Percentiles rank a stretch among this genome's conserved stretches.
phyloP scores from a whole-genome alignment of 495 filamentous ascomycete species.

The Trypethelium eluteriae region DNA sequence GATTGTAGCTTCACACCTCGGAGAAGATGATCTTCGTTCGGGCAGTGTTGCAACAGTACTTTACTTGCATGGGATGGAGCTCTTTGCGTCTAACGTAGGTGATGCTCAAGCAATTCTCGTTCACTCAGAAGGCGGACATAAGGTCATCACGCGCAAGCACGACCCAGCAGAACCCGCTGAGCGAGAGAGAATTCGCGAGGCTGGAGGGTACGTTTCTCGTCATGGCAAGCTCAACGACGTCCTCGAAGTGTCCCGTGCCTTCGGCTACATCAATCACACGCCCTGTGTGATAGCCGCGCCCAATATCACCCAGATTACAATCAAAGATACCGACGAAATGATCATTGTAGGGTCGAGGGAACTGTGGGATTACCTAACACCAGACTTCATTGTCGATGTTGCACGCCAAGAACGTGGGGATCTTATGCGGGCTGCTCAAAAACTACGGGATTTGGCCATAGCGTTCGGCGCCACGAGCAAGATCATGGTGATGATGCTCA shows the following conservation, averaged over 20 bases:
- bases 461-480: conserved; percentile 88
- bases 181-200: conserved; percentile 81
- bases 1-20: conserved; percentile 60
- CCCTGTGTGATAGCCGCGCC: conserved; percentile 89
- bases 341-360: conserved; percentile 85
- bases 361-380: conserved; percentile 87
- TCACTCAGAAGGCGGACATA: conserved; percentile 70
- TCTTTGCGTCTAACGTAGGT: conserved; percentile 91
- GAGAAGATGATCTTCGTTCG: conserved; percentile 76
- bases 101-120: conserved; percentile 93
- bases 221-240: conserved; percentile 89
- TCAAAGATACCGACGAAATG: conserved; percentile 89
- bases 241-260: conserved; percentile 85
- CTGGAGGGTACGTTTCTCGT: conserved; percentile 89
- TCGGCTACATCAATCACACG: conserved; percentile 88
- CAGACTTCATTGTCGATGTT: conserved; percentile 85
- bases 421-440: conserved; percentile 93
- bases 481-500: conserved; percentile 98
- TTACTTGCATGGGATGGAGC: conserved; percentile 78
- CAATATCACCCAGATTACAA: conserved; percentile 64
- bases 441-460: conserved; percentile 88
- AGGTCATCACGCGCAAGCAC: conserved; percentile 79
- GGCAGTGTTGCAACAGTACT: conserved; percentile 88
- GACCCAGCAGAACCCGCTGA: conserved; percentile 80
- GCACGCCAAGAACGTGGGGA: conserved; percentile 75